Percentiles rank a stretch among this genome's conserved stretches.
phyloP scores from a whole-genome alignment of 768 basidiomycete genomes.

The Trametopsis cervina region DNA sequence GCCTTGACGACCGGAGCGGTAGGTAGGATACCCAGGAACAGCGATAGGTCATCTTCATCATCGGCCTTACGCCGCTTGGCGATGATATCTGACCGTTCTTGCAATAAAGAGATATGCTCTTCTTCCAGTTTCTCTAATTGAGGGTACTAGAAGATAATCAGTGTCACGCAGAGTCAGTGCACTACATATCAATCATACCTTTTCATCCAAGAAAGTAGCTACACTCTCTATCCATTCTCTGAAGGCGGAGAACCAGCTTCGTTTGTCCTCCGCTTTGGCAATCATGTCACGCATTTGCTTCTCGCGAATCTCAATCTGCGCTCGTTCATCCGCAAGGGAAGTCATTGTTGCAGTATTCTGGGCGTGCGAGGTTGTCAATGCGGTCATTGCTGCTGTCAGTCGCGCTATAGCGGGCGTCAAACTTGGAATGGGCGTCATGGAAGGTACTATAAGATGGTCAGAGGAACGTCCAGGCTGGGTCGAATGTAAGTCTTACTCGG shows the following conservation, averaged over 20 bases:
- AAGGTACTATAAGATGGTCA: conserved; percentile 48
- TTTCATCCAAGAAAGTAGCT: conserved; percentile 83
- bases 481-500: conserved; percentile 46
- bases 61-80: conserved; percentile 62
- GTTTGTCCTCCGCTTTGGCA: conserved; percentile 64
- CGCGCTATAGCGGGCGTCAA: conserved; percentile 55
- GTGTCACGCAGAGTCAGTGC: neutral
- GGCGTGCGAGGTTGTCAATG: conserved; percentile 63
- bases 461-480: conserved; percentile 5
- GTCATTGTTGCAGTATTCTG: conserved; percentile 49
- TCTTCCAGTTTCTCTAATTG: conserved; percentile 71
- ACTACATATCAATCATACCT: conserved; percentile 45
- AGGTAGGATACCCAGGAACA: conserved; percentile 54
- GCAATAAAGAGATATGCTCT: conserved; percentile 64
- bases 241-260: conserved; percentile 77
- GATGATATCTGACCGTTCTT: conserved; percentile 69
- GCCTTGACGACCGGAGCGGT: conserved; percentile 18
- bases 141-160: conserved; percentile 50
- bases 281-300: conserved; percentile 72
- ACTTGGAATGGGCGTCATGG: conserved; percentile 52
- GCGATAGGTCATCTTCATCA: conserved; percentile 71
- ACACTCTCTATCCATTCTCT: conserved; percentile 77
- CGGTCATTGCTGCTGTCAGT: conserved; percentile 51
- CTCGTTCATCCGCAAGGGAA: conserved; percentile 54
- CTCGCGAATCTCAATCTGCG: conserved; percentile 60